Base-by-base conservation (phyloP, 2,329 filamentous ascomycete species). In the Xylariomycetidae sp. region DNA sequence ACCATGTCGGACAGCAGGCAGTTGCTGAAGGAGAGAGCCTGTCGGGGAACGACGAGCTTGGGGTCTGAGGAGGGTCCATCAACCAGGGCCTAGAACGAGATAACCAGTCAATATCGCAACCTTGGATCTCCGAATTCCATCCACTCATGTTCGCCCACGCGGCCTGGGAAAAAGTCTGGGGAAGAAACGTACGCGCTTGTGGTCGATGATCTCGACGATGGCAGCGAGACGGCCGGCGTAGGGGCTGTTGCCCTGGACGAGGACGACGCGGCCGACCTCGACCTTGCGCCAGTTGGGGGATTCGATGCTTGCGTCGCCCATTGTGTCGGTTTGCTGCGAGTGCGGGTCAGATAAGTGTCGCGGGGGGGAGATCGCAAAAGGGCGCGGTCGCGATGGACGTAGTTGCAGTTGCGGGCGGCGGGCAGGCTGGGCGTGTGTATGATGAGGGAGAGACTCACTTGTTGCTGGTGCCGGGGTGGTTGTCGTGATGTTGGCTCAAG, bases 131-230 rank as follows among this genome's bases (percentile, higher is more conserved):
- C n/a, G n/a, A n/a, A n/a, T n/a, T 32, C 34, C 29, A 19, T 34
- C 19, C 3, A 13, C 20, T 19, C 15, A 28, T 35, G 19, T 16
- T 37, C 31, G 25, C 36, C 31, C 16, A 14, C n/a, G 18, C 27
- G 34, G 16, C 38, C 38, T 37, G 35, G 31, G 32, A 20, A 32
- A 18, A 19, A 29, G 23, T 30, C 19, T 24, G 12, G 19, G 19
- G 22, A 26, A 19, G 19, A 36, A 27, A 87, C 92, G 65, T 94
- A 98, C 92, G 73, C 92, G 88, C 81, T 95, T 95, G 84, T 98
- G 90, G 74, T 98, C 92, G 74, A 98, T 92, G 70, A 98, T 96
- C 82, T 98, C 90, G 70, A 95, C 88, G 62, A 98, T 90, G 59
- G 82, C 74, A 60, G 89, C 93, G 58, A 96, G 79, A 66, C 85